phyloP scores from a whole-genome alignment of 192 early-diverging fungal species.

The Entophlyctis helioformis region DNA sequence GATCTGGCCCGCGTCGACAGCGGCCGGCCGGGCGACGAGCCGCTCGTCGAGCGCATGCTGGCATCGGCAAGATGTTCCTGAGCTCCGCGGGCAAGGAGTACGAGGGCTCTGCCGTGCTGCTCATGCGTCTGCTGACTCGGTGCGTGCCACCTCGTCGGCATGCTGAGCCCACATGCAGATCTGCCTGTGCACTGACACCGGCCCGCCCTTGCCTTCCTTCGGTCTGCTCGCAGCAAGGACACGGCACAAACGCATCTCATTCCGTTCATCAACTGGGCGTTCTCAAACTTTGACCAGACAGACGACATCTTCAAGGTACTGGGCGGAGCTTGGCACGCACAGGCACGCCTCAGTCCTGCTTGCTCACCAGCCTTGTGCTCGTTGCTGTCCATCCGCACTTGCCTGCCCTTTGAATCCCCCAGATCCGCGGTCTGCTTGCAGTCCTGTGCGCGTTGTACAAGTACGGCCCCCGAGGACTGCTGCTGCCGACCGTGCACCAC shows the following conservation, averaged over 20 bases:
- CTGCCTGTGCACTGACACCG: too few relatives aligned
- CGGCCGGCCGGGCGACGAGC: constrained; percentile 15
- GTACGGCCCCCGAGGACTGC: constrained; percentile 46
- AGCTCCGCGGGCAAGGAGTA: constrained; percentile 70
- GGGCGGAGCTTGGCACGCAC: too few relatives aligned
- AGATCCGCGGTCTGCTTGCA: constrained; percentile 40
- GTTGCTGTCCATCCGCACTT: too few relatives aligned
- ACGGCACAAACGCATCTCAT: constrained; percentile 43
- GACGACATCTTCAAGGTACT: constrained; percentile 39
- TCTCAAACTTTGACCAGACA: constrained; percentile 9
- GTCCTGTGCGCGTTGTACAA: constrained; percentile 61
- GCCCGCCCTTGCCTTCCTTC: too few relatives aligned
- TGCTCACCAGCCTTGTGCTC: too few relatives aligned
- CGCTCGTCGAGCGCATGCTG: constrained; percentile 63
- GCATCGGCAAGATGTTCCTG: constrained; percentile 54
- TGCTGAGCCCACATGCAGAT: constrained; percentile 15
- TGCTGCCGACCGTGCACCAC: constrained; percentile 35
- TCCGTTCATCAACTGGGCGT: constrained; percentile 63
- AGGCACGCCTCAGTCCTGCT: too few relatives aligned
- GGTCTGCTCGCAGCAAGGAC: too few relatives aligned
- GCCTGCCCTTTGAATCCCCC: too few relatives aligned
- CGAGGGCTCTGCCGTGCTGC: constrained; percentile 71
- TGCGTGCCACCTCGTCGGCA: constrained; percentile 4
- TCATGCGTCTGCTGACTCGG: constrained; percentile 72
- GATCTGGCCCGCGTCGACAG: constrained; percentile 82